Base-by-base conservation (phyloP, 352 stramenopile genomes). In the Aphanomyces cochlioides region DNA sequence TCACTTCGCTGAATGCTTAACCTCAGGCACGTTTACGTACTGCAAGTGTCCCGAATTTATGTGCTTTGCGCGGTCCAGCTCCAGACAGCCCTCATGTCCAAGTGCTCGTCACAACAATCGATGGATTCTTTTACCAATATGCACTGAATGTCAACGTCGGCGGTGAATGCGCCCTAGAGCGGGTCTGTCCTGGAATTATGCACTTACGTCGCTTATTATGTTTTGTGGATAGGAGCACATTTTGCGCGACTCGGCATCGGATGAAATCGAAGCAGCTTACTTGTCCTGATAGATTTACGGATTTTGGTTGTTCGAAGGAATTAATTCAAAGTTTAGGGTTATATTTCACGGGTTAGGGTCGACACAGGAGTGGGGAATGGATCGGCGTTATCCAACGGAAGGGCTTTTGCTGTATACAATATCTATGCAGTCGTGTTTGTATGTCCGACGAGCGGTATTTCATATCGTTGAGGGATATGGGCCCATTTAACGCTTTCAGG, bases 51-150 rank as follows among this genome's bases (percentile, higher is more conserved):
- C 83, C 84, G 7, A 93, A 93, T 41, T 74, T 87, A 19, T 93
- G 85, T 69, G 87, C 85, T 15, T 77, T 95, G n/a, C 86, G 92
- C 59, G 87, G 87, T 1, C 87, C 87, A 5, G 81, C 77, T 50
- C 81, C 90, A 48, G 47, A 58, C 1, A 76, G 72, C 2, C 82
- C 82, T 40, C 67, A 84, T 39, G 79, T 88, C 8, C 83, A 91
- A 72, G 74, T 95, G 6, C 90, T 93, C 54, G 86, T 95, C 10
- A 84, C 83, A 54, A 95, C 87, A 1, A 78, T 75, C 0, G 86
- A 93, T 19, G 87, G 85, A 6, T 93, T 88, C 66, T 95, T 95
- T 72, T 95, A 93, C 72, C 85, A 95, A 56, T 95, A 95, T 63
- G 90, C 86, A 3, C 80, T 95, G 4, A 87, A 93, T 63, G 66